These are phyloP conservation scores for Nakataea oryzae DNA, from an alignment of 2,329 filamentous ascomycete species.

Conservation along the genomic window DNA sequence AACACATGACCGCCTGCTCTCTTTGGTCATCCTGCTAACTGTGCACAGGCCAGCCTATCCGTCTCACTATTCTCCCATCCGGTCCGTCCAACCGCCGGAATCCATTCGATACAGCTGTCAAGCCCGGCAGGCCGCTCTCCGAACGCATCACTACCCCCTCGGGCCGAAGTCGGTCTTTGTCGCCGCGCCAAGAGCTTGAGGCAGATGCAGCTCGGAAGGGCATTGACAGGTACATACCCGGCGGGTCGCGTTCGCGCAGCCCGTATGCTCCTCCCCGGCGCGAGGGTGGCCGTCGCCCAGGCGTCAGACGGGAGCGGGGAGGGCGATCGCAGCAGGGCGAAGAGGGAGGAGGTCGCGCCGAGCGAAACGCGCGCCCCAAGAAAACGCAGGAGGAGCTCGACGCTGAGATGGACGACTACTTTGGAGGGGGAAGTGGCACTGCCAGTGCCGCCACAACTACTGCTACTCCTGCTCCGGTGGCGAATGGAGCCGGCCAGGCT, in stretches of 20 bases:
- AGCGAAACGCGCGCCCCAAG: slow-evolving; percentile 50
- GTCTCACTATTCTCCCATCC: slow-evolving; percentile 52
- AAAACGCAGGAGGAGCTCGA: slow-evolving; percentile 91
- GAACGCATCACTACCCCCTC: slow-evolving; percentile 48
- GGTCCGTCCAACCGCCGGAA: slow-evolving; percentile 31
- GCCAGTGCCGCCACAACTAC: slow-evolving; percentile 22
- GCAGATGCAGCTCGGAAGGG: slow-evolving; percentile 51
- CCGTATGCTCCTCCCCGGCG: slow-evolving; percentile 33
- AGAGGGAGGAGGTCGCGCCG: slow-evolving; percentile 20
- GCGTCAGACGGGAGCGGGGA: slow-evolving; percentile 25
- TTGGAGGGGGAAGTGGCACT: slow-evolving; percentile 38
- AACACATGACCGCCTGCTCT: slow-evolving; percentile 2
- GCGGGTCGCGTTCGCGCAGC: slow-evolving; percentile 46
- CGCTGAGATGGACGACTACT: slow-evolving; percentile 96
- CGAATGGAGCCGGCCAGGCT: slow-evolving; percentile 4
- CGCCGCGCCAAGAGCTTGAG: slow-evolving; percentile 32
- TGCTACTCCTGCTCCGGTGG: slow-evolving; percentile 15
- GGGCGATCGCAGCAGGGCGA: slow-evolving; percentile 18
- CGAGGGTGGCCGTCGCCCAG: slow-evolving; percentile 36
- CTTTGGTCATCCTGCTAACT: slow-evolving; percentile 3
- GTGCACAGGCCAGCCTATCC: slow-evolving; percentile 63
- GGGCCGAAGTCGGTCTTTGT: slow-evolving; percentile 53
- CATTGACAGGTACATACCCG: slow-evolving; percentile 73
- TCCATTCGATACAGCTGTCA: slow-evolving; percentile 44
- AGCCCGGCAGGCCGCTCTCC: slow-evolving; percentile 45